Base-by-base conservation (phyloP, 169 alveolate species). In the Eimeria praecox region DNA sequence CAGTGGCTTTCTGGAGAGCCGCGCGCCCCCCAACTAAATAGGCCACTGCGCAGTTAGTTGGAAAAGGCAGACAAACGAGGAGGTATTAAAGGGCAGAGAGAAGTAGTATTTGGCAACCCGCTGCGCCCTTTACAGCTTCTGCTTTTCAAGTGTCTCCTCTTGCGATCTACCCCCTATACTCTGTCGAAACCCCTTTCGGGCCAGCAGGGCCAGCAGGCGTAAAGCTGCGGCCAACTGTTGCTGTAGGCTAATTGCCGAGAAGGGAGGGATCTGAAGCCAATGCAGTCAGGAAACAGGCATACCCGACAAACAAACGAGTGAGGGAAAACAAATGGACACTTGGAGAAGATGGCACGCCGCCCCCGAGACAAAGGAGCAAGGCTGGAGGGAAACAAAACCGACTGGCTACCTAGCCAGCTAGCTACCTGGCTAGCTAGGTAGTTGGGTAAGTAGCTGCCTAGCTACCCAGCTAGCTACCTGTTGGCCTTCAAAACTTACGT, bases 161-260 rank as follows among this genome's bases (percentile, higher is more conserved):
- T 18, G 80, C 44, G 3, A 5, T 69, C n/a, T 27, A 69, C 3
- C 22, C 80, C 49, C 80, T 69, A 12, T 5, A 69, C 40, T 40
- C 59, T 22, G 40, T 24, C 3, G 64, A 40, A 0, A 40, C 5
- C n/a, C 52, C n/a, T 82, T 54, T 49, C 66, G 46, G 30, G 73
- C 71, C 62, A 82, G 49, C 44, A 82, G 35, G 71, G 66, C 40
- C 33, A 82, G 90, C 52, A 82, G 90, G 10, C 24, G 75, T 40
- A 82, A 54, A 35, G 90, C 90, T 42, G 90, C 66, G 8, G 90
- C 64, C 69, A 82, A 49, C 90, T 82, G 90, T 6, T 82, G 71
- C 73, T 82, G 33, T 4, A 82, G 75, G 18, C 52, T 46, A 33
- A 82, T 24, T 30, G 18, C 90, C 14, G 90, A 82, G 73, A 82